Percentiles rank a stretch among this genome's conserved stretches.
Conservation (phyloP, 768 basidiomycete species). For the Mycena polygramma region DNA sequence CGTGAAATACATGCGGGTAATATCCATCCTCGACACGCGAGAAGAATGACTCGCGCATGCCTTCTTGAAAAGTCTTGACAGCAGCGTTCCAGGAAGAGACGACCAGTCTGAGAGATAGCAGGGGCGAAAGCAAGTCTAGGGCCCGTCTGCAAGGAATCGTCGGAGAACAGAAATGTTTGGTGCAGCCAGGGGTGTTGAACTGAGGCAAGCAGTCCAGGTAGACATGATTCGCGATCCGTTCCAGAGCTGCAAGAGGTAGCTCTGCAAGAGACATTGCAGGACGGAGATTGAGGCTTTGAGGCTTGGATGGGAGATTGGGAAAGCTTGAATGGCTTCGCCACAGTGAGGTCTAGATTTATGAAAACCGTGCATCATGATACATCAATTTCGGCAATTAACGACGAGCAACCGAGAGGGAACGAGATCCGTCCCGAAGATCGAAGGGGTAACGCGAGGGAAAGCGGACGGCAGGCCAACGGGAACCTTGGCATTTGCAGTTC, state of each 20-base stretch:
- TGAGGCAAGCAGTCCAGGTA: constrained; percentile 20
- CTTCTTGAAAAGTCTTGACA: constrained; percentile 19
- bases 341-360: not conserved
- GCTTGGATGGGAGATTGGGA: not conserved
- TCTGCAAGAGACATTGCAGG: constrained; percentile 17
- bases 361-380: constrained; percentile 6
- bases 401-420: not conserved
- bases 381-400: constrained; percentile 13
- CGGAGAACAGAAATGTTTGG: constrained; percentile 41
- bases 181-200: constrained; percentile 1
- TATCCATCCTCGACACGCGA: constrained; percentile 43
- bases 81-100: constrained; percentile 41
- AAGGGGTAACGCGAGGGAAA: not conserved
- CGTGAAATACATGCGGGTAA: constrained; percentile 49
- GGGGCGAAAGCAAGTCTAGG: constrained; percentile 14
- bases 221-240: constrained; percentile 22
- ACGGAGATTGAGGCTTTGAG: not conserved
- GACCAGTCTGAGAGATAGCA: constrained; percentile 40
- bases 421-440: constrained; percentile 18
- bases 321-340: not conserved
- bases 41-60: constrained; percentile 35
- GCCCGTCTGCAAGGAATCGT: constrained; percentile 36
- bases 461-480: not conserved
- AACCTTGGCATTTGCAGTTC: not conserved
- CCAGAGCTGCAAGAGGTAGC: constrained; percentile 6